Evolutionary conservation across 768 basidiomycete species (phyloP).

Genomic region (Pleurotus citrinopileatus): DNA sequence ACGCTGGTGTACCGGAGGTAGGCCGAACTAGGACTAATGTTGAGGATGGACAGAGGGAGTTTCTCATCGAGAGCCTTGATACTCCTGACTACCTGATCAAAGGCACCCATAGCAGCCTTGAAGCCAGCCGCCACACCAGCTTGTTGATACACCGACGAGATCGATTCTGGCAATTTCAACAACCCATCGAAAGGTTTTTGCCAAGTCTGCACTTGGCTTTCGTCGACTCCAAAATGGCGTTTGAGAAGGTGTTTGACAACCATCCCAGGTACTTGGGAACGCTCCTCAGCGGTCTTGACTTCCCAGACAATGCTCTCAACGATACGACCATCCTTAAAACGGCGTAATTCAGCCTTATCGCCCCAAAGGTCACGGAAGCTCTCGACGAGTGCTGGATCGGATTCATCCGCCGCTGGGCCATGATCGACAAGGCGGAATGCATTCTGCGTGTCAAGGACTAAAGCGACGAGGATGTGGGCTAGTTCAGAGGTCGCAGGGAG

Average conservation of each 20-base stretch:
- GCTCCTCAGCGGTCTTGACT: conserved; percentile 74
- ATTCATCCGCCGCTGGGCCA: conserved; percentile 75
- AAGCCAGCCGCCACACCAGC: conserved; percentile 50
- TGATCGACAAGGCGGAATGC: conserved; percentile 90
- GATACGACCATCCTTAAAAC: conserved; percentile 96
- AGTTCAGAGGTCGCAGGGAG: conserved; percentile 47
- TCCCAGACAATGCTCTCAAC: conserved; percentile 97
- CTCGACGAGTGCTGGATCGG: conserved; percentile 44
- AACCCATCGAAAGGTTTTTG: conserved; percentile 56
- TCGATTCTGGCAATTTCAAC: conserved; percentile 53
- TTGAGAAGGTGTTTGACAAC: conserved; percentile 74
- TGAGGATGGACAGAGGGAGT: conserved; percentile 76
- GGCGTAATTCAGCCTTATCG: conserved; percentile 82
- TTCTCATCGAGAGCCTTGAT: conserved; percentile 73
- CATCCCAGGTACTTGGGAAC: conserved; percentile 69
- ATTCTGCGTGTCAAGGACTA: conserved; percentile 68
- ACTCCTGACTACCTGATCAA: conserved; percentile 70
- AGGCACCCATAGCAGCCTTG: conserved; percentile 74
- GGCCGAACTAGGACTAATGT: conserved; percentile 71
- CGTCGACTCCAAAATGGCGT: conserved; percentile 69
- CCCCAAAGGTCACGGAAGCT: conserved; percentile 90
- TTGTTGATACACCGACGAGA: conserved; percentile 42
- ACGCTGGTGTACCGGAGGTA: conserved; percentile 80
- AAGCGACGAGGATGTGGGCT: conserved; percentile 57
- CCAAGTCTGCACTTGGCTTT: conserved; percentile 52